Evolutionary conservation across 257 asterid species (phyloP), one percentile per base, ranked within the genome.

Genomic region (Sherardia arvensis): DNA sequence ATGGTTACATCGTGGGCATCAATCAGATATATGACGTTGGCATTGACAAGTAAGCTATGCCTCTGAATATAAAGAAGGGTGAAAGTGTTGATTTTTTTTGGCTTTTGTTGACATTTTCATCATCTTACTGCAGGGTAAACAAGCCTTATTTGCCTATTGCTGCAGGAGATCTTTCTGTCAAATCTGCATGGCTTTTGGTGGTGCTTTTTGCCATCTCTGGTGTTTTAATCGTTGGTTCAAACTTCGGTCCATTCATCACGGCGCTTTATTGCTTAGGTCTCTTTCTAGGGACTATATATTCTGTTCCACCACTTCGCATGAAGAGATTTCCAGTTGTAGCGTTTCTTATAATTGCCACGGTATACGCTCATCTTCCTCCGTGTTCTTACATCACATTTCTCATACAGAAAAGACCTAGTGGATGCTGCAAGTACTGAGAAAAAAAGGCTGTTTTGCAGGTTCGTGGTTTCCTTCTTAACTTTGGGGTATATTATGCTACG

Each of bases 61-160:
- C 29, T 1, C 36, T 47, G 49, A 45, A 40, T 58, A 3, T 40
- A 34, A 27, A 5, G 20, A 58, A 20, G 40, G 62, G 56, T 66
- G 21, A 14, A 57, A 27, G 57, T 43, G 56, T 45, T 71, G 65
- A 43, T 65, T 34, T 45, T 69, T 65, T 34, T 45, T 69, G 43
- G 18, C 66, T 51, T 22, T 10, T 28, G 1, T 66, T 73, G n/a
- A 53, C 48, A 36, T 22, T 45, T 30, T 59, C 49, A 12, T 51
- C 70, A 49, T 68, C 59, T 22, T 64, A 28, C 76, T 77, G 74
- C 88, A 92, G 99, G 90, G 97, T 93, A 66, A 93, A 93, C 85
- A 93, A 93, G 68, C 99, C 99, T 8, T 93, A 87, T 80, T 82
- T 93, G 77, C 99, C 99, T 66, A 93, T 93, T 77, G 99, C 99